Conservation (phyloP, 1,284 basidiomycete species). For the Melampsora abietis-canadensis region DNA sequence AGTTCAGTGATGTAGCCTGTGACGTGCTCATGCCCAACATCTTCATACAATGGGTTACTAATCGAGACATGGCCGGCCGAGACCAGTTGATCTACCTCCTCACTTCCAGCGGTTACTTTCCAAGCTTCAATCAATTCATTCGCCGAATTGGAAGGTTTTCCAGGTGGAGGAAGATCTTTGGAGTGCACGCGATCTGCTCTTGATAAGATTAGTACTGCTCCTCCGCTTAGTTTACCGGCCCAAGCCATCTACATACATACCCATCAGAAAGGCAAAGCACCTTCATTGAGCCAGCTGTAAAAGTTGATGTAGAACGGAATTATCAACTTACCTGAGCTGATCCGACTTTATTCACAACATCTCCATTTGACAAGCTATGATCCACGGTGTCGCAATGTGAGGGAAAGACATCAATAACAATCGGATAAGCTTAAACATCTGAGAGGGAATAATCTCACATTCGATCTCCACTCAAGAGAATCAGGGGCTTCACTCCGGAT, state of each 20-base stretch:
- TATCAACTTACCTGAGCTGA: slow-evolving; percentile 20
- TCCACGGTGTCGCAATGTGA: background rate
- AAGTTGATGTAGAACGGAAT: background rate
- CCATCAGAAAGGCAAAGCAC: background rate
- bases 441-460: slow-evolving; percentile 11
- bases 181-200: slow-evolving; percentile 39
- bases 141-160: slow-evolving; percentile 14
- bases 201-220: slow-evolving; percentile 19
- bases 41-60: slow-evolving; percentile 34
- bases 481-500: slow-evolving; percentile 19
- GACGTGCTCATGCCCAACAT: slow-evolving; percentile 17
- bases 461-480: slow-evolving; percentile 29
- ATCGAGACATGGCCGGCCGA: slow-evolving; percentile 16
- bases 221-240: slow-evolving; percentile 37
- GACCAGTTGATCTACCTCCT: slow-evolving; percentile 1
- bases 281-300: background rate
- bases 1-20: slow-evolving; percentile 38
- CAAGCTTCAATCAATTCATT: slow-evolving; percentile 28
- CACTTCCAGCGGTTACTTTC: slow-evolving; percentile 6
- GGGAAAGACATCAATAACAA: background rate
- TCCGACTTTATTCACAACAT: slow-evolving; percentile 35
- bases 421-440: background rate
- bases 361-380: slow-evolving; percentile 22
- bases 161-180: slow-evolving; percentile 6
- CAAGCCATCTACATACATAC: slow-evolving; percentile 28